These are phyloP conservation scores for Barnettozyma botsteinii DNA, from an alignment of 805 yeast genomes.

Conservation along the genomic window DNA sequence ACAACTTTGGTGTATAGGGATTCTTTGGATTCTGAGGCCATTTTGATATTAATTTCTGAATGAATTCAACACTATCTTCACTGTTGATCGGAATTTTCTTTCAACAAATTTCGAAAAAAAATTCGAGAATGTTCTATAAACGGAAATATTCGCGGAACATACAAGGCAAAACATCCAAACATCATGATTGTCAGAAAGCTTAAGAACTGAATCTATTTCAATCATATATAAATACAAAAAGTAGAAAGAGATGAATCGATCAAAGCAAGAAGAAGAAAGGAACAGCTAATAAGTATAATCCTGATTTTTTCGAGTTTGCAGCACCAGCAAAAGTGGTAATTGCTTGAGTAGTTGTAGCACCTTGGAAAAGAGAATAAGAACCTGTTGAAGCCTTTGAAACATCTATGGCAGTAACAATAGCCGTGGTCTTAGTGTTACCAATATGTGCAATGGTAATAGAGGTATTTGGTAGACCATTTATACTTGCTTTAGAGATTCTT, in stretches of 20 bases:
- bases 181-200: no score
- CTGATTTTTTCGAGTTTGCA: neutral
- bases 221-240: no score
- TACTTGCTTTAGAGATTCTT: neutral
- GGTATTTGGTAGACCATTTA: neutral
- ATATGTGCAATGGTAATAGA: neutral
- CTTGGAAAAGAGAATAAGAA: no score
- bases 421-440: neutral
- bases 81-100: neutral
- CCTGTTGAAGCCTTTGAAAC: neutral
- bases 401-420: neutral
- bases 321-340: neutral
- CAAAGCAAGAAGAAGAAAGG: neutral
- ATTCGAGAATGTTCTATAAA: no score
- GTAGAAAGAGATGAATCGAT: neutral
- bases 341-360: neutral
- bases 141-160: no score
- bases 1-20: constrained; percentile 45
- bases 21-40: constrained; percentile 18
- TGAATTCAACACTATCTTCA: neutral
- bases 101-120: neutral
- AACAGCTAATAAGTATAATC: neutral
- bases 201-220: no score
- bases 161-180: no score
- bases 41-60: neutral